Percentiles rank a stretch among this genome's conserved stretches.
These are phyloP conservation scores for Stephanodiscus minutulus DNA, from an alignment of 108 stramenopile species.

Conservation along the genomic window DNA sequence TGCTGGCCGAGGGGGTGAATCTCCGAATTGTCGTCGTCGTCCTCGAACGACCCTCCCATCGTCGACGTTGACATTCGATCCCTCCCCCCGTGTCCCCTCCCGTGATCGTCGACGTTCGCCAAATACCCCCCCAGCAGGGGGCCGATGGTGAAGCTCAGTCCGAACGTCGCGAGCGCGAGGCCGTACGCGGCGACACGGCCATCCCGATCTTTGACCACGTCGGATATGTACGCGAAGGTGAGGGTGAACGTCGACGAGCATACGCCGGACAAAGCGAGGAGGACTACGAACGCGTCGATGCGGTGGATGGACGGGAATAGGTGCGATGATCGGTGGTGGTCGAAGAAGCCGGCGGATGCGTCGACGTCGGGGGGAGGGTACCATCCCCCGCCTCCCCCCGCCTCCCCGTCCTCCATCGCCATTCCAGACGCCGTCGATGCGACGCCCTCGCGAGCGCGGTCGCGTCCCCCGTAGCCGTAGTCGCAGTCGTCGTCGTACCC, in stretches of 20 bases:
- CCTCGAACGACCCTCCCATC: background rate
- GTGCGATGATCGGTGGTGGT: too few relatives aligned
- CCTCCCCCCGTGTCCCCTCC: conserved; percentile 40
- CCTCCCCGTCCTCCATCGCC: conserved; percentile 26
- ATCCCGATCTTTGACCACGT: conserved; percentile 79
- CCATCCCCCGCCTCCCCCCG: conserved; percentile 1
- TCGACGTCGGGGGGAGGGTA: background rate
- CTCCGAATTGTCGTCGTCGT: conserved; percentile 7
- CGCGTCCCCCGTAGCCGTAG: background rate
- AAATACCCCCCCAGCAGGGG: conserved; percentile 94
- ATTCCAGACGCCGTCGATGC: background rate
- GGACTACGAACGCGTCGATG: conserved; percentile 67
- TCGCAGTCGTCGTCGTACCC: background rate
- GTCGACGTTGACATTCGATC: conserved; percentile 43
- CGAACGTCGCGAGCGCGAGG: conserved; percentile 95
- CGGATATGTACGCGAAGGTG: conserved; percentile 97
- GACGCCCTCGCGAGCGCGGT: background rate
- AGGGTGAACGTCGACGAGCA: conserved; percentile 96
- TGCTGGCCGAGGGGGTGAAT: conserved; percentile 55
- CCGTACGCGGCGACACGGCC: conserved; percentile 95
- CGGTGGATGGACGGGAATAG: conserved; percentile 20
- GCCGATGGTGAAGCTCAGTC: conserved; percentile 95
- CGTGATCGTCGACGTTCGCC: conserved; percentile 49
- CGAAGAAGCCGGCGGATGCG: too few relatives aligned
- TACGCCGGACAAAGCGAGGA: conserved; percentile 84